phyloP scores from a whole-genome alignment of 495 filamentous ascomycete genomes.

The Penicillium canariense region DNA sequence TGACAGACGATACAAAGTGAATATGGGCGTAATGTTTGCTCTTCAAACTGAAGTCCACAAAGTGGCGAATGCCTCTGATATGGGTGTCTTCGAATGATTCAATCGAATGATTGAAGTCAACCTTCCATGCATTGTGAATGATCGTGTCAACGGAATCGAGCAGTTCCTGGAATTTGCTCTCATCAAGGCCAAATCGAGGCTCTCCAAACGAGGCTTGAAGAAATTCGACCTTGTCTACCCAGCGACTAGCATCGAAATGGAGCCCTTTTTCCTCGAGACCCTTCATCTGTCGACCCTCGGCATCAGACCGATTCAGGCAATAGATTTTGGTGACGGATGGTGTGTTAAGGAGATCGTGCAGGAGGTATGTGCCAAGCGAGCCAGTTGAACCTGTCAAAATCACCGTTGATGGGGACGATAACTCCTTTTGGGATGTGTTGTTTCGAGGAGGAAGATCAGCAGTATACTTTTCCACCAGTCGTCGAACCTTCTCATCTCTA shows the following conservation, averaged over 20 bases:
- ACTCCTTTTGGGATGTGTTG: neutral
- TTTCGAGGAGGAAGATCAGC: conserved; percentile 24
- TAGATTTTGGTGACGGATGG: conserved; percentile 46
- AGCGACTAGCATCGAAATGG: neutral
- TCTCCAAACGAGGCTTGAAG: conserved; percentile 48
- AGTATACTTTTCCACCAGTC: conserved; percentile 21
- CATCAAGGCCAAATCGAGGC: conserved; percentile 45
- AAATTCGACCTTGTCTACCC: conserved; percentile 40
- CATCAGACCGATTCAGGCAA: conserved; percentile 53
- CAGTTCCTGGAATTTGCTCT: conserved; percentile 40
- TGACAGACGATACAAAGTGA: conserved; percentile 58
- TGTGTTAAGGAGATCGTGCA: conserved; percentile 42
- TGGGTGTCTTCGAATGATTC: conserved; percentile 56
- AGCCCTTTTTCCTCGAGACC: conserved; percentile 25
- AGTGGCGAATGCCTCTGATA: conserved; percentile 50
- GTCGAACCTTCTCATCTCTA: conserved; percentile 18
- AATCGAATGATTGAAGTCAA: conserved; percentile 60
- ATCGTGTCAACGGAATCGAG: conserved; percentile 45
- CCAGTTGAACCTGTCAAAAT: conserved; percentile 60
- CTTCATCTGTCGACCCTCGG: conserved; percentile 18
- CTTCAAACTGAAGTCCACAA: conserved; percentile 51
- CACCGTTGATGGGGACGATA: conserved; percentile 14
- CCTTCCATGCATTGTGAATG: conserved; percentile 65
- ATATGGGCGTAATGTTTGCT: conserved; percentile 46
- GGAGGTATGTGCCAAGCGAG: conserved; percentile 55